Percentiles rank a stretch among this genome's conserved stretches.
Evolutionary conservation across 23 red algal species (phyloP).

Genomic region (Agarophyton chilense): DNA sequence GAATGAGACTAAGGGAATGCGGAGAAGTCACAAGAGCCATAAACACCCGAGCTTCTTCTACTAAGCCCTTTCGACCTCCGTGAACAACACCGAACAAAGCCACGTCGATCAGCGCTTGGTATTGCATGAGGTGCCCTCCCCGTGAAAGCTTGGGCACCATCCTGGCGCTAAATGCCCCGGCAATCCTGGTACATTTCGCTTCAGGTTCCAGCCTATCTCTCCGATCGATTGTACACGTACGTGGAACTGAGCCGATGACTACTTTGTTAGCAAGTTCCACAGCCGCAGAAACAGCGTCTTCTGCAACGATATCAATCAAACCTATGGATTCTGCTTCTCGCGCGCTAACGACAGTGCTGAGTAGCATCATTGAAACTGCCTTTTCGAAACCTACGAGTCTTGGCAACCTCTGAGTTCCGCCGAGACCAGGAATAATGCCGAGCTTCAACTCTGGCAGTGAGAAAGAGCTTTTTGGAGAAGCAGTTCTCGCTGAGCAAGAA

Average conservation of each 20-base stretch:
- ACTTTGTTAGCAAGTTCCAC: conserved; percentile 62
- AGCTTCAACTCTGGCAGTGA: conserved; percentile 92
- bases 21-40: conserved; percentile 51
- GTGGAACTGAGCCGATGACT: conserved; percentile 11
- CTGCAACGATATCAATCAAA: conserved; percentile 79
- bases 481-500: conserved; percentile 86
- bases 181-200: conserved; percentile 62
- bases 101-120: conserved; percentile 67
- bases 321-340: conserved; percentile 44
- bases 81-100: conserved; percentile 74
- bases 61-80: conserved; percentile 83
- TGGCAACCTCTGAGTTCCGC: conserved; percentile 97
- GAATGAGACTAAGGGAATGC: conserved; percentile 75
- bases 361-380: conserved; percentile 84
- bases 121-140: conserved; percentile 77
- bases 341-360: conserved; percentile 59
- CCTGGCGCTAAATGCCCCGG: conserved; percentile 17
- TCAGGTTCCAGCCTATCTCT: conserved; percentile 59
- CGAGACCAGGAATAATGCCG: conserved; percentile 95
- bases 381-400: conserved; percentile 90
- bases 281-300: conserved; percentile 55
- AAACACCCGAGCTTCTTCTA: conserved; percentile 79
- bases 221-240: conserved; percentile 44
- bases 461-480: conserved; percentile 64
- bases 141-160: conserved; percentile 63